Percentiles rank a stretch among this genome's conserved stretches.
Conservation (phyloP, 108 stramenopile genomes). For the Asterionellopsis glacialis region DNA sequence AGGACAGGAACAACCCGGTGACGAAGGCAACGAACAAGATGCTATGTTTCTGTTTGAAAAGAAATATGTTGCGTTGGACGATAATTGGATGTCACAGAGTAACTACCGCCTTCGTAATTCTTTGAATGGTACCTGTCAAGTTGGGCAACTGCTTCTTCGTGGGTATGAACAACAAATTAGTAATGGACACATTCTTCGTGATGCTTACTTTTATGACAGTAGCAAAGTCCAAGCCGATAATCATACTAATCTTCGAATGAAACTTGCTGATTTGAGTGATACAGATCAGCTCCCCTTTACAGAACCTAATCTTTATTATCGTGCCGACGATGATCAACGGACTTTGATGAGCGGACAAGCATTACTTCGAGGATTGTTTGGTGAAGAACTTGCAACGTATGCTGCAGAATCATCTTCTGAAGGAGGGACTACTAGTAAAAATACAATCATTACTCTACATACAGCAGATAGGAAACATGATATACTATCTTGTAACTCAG, state of each 20-base stretch:
- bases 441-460: slow-evolving; percentile 54
- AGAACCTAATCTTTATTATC: slow-evolving; percentile 48
- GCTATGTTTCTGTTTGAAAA: slow-evolving; percentile 64
- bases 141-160: slow-evolving; percentile 71
- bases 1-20: slow-evolving; percentile 3
- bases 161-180: slow-evolving; percentile 78
- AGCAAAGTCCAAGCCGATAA: slow-evolving; percentile 24
- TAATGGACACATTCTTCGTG: slow-evolving; percentile 65
- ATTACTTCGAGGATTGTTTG: slow-evolving; percentile 73
- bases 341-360: slow-evolving; percentile 83
- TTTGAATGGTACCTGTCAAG: slow-evolving; percentile 83
- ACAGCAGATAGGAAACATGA: slow-evolving; percentile 73
- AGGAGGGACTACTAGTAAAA: not conserved
- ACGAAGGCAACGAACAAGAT: not conserved
- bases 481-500: slow-evolving; percentile 55
- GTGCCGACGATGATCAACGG: slow-evolving; percentile 86
- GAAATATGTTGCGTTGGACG: slow-evolving; percentile 54
- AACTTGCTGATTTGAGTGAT: slow-evolving; percentile 45
- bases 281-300: slow-evolving; percentile 15
- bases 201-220: slow-evolving; percentile 65
- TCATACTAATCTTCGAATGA: slow-evolving; percentile 47
- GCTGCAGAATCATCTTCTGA: not conserved
- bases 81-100: not conserved
- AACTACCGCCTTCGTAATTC: slow-evolving; percentile 21
- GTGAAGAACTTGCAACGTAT: slow-evolving; percentile 30